phyloP scores from a whole-genome alignment of 768 basidiomycete genomes.

The Lactifluus rugatus region DNA sequence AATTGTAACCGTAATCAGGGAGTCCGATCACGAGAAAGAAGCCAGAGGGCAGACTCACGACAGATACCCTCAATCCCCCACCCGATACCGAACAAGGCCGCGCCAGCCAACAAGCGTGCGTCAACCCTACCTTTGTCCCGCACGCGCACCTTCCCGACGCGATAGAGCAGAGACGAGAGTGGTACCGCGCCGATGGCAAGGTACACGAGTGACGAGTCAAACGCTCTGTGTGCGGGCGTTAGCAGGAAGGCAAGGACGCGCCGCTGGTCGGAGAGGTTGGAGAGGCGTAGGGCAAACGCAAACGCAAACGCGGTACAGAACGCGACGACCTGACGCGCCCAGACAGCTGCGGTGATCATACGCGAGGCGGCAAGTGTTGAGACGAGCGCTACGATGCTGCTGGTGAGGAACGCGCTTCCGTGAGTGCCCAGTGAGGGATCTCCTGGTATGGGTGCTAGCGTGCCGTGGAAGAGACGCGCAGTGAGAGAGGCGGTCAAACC shows the following conservation, averaged over 20 bases:
- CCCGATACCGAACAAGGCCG: constrained; percentile 49
- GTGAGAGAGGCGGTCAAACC: constrained; percentile 41
- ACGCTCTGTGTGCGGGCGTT: constrained; percentile 39
- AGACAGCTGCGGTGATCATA: not conserved
- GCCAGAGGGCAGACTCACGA: constrained; percentile 33
- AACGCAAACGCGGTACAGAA: constrained; percentile 41
- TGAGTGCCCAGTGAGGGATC: constrained; percentile 22
- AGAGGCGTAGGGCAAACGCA: constrained; percentile 43
- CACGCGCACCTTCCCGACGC: constrained; percentile 31
- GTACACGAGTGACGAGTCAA: constrained; percentile 48
- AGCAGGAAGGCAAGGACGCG: constrained; percentile 45
- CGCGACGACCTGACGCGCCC: constrained; percentile 23
- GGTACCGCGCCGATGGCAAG: constrained; percentile 47
- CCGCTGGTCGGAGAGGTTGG: constrained; percentile 40
- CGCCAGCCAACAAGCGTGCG: constrained; percentile 37
- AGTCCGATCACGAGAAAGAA: not conserved
- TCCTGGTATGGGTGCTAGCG: constrained; percentile 23
- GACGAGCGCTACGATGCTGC: constrained; percentile 20
- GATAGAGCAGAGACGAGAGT: constrained; percentile 36
- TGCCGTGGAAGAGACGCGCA: constrained; percentile 30
- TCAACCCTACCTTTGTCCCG: constrained; percentile 36
- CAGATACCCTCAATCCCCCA: constrained; percentile 56
- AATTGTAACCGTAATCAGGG: not conserved
- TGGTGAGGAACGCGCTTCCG: constrained; percentile 23
- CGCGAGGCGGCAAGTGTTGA: constrained; percentile 10